Percentiles rank a stretch among this genome's conserved stretches.
Evolutionary conservation across 148 eudicot species (phyloP).

Genomic region (Heliamphora exappendiculata): DNA sequence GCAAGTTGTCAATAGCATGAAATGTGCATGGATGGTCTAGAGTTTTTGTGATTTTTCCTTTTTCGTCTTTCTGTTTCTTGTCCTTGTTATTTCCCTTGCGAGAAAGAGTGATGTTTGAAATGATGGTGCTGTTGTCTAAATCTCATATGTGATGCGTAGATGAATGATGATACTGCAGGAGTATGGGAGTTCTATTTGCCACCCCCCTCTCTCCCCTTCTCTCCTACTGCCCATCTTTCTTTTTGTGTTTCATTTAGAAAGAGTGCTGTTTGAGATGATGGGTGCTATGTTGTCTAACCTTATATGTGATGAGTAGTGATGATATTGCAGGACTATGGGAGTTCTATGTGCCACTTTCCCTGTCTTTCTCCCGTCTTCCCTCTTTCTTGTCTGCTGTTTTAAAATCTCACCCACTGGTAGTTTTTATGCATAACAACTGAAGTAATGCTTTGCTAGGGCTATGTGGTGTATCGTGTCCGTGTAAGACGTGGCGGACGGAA

Average conservation of each 20-base stretch:
- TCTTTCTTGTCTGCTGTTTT: background rate
- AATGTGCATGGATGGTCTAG: background rate
- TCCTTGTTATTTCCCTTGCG: background rate
- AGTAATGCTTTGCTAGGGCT: constrained; percentile 16
- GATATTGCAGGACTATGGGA: background rate
- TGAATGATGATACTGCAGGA: too few species aligned
- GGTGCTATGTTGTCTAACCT: background rate
- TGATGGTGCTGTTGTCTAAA: background rate
- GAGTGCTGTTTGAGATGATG: background rate
- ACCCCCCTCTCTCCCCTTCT: too few species aligned
- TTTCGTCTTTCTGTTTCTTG: background rate
- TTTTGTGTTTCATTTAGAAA: background rate
- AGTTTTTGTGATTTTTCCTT: background rate
- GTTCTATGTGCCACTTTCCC: background rate
- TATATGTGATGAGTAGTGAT: background rate
- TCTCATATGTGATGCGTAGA: too few species aligned
- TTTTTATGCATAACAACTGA: background rate
- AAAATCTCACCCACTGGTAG: background rate
- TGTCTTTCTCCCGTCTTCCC: background rate
- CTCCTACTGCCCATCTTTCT: too few species aligned
- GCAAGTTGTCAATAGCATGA: background rate
- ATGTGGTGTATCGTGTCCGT: constrained; percentile 33
- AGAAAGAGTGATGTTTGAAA: background rate
- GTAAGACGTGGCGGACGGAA: constrained; percentile 38
- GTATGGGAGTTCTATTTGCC: too few species aligned